Evolutionary conservation across 108 stramenopile species (phyloP).

Genomic region (Cylindrotheca fusiformis): DNA sequence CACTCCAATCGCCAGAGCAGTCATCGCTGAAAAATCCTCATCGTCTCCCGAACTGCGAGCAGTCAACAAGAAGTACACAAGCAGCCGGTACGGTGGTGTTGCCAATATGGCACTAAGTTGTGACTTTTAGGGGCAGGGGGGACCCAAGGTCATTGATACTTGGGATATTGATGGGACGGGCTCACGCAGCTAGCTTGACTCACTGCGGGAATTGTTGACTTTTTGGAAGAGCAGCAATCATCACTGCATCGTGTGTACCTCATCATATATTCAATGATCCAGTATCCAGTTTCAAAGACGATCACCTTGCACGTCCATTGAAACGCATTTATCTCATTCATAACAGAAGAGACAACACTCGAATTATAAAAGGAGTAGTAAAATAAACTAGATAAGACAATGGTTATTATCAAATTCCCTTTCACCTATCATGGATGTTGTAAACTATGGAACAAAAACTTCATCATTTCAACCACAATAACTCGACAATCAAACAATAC

Average conservation of each 20-base stretch:
- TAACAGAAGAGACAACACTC: background rate
- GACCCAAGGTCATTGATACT: background rate
- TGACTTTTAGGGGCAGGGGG: conserved; percentile 36
- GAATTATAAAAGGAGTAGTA: background rate
- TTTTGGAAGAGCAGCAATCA: conserved; percentile 27
- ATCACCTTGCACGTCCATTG: background rate
- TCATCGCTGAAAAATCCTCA: conserved; percentile 54
- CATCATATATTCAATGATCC: too few species aligned
- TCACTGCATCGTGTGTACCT: background rate
- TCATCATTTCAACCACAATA: too few species aligned
- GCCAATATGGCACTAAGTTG: conserved; percentile 48
- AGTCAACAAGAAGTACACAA: conserved; percentile 86
- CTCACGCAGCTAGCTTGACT: background rate
- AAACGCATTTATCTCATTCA: background rate
- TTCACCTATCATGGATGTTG: too few species aligned
- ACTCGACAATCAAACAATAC: too few species aligned
- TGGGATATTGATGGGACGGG: background rate
- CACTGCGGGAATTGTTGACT: background rate
- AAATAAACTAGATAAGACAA: background rate
- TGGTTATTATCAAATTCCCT: too few species aligned
- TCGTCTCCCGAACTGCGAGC: conserved; percentile 66
- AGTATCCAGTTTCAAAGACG: too few species aligned
- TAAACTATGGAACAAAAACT: too few species aligned
- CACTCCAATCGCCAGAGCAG: conserved; percentile 67
- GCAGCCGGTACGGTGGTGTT: conserved; percentile 74